phyloP scores from a whole-genome alignment of 225 moss, liverwort and hornwort species.

The Pseudoscleropodium purum region DNA sequence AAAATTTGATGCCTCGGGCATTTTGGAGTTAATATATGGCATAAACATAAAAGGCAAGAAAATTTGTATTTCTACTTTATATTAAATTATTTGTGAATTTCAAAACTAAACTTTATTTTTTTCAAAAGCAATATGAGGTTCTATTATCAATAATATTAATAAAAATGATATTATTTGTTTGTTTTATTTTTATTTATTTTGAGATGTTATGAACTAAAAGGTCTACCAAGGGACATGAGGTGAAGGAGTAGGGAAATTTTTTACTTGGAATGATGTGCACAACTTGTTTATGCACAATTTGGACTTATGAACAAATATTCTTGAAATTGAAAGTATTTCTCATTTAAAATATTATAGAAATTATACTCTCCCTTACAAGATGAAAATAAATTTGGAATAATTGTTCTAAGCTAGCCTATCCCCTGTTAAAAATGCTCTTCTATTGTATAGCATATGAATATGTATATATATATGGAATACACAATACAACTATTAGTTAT shows the following conservation, averaged over 20 bases:
- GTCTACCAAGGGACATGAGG: fast-evolving
- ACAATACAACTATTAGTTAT: background rate
- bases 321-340: background rate
- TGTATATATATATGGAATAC: background rate
- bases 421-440: too few relatives aligned
- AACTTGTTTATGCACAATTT: background rate
- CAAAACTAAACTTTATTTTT: background rate
- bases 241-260: fast-evolving
- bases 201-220: background rate
- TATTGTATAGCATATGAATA: too few relatives aligned
- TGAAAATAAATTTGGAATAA: background rate
- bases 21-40: background rate
- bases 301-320: too few relatives aligned
- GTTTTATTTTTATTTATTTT: background rate
- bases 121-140: background rate
- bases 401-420: background rate
- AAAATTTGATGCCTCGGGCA: too few relatives aligned
- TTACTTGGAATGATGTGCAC: background rate
- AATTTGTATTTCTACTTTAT: background rate
- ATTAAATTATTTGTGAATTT: background rate
- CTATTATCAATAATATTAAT: background rate
- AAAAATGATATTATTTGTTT: background rate
- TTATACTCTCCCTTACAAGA: fast-evolving
- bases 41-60: background rate
- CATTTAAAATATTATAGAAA: background rate